Base-by-base conservation (phyloP, 805 yeast species). In the Hyphopichia homilentoma region DNA sequence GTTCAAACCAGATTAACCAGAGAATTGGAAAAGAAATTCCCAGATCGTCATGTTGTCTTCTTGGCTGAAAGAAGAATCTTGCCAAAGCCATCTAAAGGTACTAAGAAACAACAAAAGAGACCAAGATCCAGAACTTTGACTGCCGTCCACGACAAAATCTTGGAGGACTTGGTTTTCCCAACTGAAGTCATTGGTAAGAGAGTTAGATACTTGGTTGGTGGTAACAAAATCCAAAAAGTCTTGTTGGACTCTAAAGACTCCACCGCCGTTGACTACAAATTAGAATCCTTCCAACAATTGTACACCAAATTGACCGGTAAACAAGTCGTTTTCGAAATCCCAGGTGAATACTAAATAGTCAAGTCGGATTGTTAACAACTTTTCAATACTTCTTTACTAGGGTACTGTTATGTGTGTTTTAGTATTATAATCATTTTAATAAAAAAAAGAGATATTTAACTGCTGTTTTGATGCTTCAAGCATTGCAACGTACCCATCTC, bases 11-110 rank as follows among this genome's bases (percentile, higher is more conserved):
- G 89, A 76, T 83, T 90, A 70, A 87, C 96, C 77, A 90, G 97
- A 77, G 98, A 90, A 80, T 84, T 90, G 70, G 98, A 90, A 79
- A 90, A 90, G 94, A 90, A 93, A 79, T 93, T 90, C 89, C 94
- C 97, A 69, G 98, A 90, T 81, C 86, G 95, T 73, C 97, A 93
- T 72, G 96, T 90, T 72, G 90, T 93, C 60, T 87, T 90, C 87
- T 82, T 90, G 68, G 97, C 97, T 67, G 97, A 90, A 81, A 87
- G 98, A 79, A 87, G 96, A 78, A 93, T 90, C 77, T 80, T 93
- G 68, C 96, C 97, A 77, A 90, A 87, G 81, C 97, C 97, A 70
- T 85, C 94, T 63, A 88, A 97, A 78, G 76, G 81, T 65, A 78
- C 96, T 45, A 86, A 88, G 80, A 85, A 82, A 72, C 73, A 70